phyloP scores from a whole-genome alignment of 2,329 filamentous ascomycete species.

The Trichophyton mentagrophytes region DNA sequence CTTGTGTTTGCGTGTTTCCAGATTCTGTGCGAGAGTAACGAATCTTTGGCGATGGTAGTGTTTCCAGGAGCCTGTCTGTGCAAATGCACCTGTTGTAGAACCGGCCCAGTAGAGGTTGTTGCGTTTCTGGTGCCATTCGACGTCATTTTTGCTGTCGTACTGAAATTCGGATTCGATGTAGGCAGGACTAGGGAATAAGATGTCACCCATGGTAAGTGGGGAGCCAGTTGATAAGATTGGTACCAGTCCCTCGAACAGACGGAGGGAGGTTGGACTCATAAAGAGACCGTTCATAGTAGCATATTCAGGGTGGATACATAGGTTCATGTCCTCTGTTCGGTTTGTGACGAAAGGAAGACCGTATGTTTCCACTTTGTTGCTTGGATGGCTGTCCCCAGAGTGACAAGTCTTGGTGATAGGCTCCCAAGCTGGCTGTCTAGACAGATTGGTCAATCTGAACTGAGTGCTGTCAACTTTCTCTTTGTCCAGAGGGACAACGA shows the following conservation, averaged over 20 bases:
- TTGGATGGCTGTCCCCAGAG: neutral
- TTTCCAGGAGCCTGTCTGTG: constrained; percentile 9
- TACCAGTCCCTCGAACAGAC: constrained; percentile 14
- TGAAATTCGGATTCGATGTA: constrained; percentile 32
- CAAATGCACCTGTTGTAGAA: constrained; percentile 40
- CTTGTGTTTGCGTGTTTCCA: constrained; percentile 3
- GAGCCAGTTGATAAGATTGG: constrained; percentile 17
- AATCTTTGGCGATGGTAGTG: constrained; percentile 15
- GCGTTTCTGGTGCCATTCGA: constrained; percentile 38
- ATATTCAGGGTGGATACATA: constrained; percentile 7
- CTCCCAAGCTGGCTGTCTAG: constrained; percentile 2
- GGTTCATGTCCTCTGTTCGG: neutral
- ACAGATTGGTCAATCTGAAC: constrained; percentile 8
- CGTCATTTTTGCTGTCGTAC: constrained; percentile 33
- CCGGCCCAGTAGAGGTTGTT: constrained; percentile 47
- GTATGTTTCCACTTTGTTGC: neutral
- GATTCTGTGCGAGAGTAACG: constrained; percentile 13
- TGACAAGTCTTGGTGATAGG: constrained; percentile 1
- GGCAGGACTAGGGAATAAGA: constrained; percentile 41
- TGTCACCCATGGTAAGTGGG: constrained; percentile 26
- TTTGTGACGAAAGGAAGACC: constrained; percentile 8
- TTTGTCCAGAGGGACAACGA: neutral
- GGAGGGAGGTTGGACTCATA: constrained; percentile 9
- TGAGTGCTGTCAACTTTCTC: too few species aligned
- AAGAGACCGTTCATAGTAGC: constrained; percentile 4